phyloP scores from a whole-genome alignment of 1,139 yeast species.

The Lodderomyces theae region DNA sequence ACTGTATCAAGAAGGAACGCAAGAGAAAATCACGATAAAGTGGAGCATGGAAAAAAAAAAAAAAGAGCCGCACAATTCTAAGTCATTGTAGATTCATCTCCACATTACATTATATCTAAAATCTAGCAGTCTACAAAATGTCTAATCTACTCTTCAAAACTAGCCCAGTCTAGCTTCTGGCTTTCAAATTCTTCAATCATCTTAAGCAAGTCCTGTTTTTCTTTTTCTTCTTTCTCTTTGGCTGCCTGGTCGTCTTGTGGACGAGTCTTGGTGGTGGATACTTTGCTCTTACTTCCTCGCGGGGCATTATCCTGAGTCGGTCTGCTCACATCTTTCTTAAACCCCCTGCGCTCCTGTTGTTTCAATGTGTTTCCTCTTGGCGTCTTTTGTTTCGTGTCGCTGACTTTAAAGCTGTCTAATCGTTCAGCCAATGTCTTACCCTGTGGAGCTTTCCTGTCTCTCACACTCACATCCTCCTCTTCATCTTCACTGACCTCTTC shows the following conservation, averaged over 20 bases:
- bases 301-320: neutral
- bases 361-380: neutral
- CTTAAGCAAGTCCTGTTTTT: constrained; percentile 27
- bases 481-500: constrained; percentile 4
- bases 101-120: neutral
- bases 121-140: neutral
- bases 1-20: no score
- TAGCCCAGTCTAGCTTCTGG: constrained; percentile 35
- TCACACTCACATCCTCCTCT: constrained; percentile 7
- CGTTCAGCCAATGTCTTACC: constrained; percentile 22
- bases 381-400: neutral
- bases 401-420: constrained; percentile 16
- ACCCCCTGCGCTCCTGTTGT: neutral
- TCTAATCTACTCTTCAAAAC: constrained; percentile 15
- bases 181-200: constrained; percentile 32
- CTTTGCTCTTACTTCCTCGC: neutral
- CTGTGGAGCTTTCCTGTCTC: constrained; percentile 11
- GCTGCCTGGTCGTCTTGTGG: neutral
- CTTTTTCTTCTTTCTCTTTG: constrained; percentile 20
- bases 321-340: neutral
- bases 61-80: neutral
- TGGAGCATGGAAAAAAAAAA: no score
- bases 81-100: no score
- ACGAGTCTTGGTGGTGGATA: neutral
- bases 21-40: no score